Base-by-base conservation (phyloP, 2,329 filamentous ascomycete genomes). In the Diaporthe sp. region DNA sequence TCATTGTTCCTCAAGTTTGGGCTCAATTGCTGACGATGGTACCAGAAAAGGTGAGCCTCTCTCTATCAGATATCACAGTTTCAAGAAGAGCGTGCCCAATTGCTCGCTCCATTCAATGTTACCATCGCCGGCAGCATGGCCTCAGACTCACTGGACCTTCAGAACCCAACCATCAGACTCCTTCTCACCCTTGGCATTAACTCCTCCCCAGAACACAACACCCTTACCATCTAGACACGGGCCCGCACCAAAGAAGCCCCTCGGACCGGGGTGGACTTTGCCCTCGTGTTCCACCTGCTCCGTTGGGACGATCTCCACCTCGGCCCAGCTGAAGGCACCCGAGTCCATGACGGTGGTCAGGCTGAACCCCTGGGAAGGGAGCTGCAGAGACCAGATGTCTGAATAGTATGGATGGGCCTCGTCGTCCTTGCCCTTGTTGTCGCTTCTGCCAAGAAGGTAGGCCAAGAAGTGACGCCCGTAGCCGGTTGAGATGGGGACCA, bases 301-400 rank as follows among this genome's bases (percentile, higher is more conserved):
- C 8, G 85, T 81, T 9, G 86, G 83, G 32, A 82, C 79, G 51
- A 89, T 85, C 63, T 86, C 82, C 0, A 86, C 85, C 79, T 90
- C 87, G 4, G 85, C 84, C 88, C 88, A 90, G 70, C 82, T 83
- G 22, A 83, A 83, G 73, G 85, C 83, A 4, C 85, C 85, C n/a
- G 87, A 88, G 10, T 86, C 83, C 30, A 81, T 90, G 37, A 85
- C 80, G 17, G 83, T 83, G 10, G 88, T 88, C 0, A 85, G 84
- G 17, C 83, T 86, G 44, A 84, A 81, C 2, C 82, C 82, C 39
- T 86, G 84, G 0, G 87, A 82, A 4, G 86, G 84, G 4, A 90
- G 81, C 78, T 90, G 88, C 73, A 89, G 83, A 1, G 86, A 83
- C 88, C 88, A 90, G 4, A 90, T 83, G 74, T 89, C 88, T 56